phyloP scores from a whole-genome alignment of 495 filamentous ascomycete genomes.

The Xylaria castorea region DNA sequence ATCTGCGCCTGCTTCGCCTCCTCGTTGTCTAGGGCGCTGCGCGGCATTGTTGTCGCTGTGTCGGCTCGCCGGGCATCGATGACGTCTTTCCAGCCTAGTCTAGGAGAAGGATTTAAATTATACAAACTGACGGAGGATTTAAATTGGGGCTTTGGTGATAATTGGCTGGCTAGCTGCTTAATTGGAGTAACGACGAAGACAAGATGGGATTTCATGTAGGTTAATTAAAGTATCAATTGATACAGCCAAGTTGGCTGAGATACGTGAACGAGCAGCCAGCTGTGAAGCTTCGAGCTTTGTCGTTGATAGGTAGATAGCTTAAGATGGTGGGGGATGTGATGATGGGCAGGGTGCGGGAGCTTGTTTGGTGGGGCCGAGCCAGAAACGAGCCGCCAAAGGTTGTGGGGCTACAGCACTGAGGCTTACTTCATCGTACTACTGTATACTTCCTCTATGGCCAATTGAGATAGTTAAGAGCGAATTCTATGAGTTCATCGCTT shows the following conservation, averaged over 20 bases:
- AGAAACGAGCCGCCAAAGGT: background rate
- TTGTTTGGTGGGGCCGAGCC: slow-evolving; percentile 20
- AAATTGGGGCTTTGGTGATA: background rate
- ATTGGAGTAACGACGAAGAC: background rate
- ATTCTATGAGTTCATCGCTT: too few relatives aligned
- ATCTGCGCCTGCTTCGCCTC: slow-evolving; percentile 67
- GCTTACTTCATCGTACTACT: too few relatives aligned
- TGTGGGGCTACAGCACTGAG: background rate
- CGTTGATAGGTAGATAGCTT: background rate
- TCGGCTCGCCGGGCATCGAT: slow-evolving; percentile 7
- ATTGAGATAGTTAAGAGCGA: too few relatives aligned
- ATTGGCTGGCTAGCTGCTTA: background rate
- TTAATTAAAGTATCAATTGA: background rate
- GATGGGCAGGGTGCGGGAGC: slow-evolving; percentile 5
- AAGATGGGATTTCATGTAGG: background rate
- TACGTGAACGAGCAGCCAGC: background rate
- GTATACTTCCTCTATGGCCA: too few relatives aligned
- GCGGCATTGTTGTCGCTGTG: slow-evolving; percentile 45
- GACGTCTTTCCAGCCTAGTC: background rate
- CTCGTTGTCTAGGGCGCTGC: slow-evolving; percentile 53
- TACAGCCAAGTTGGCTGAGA: background rate
- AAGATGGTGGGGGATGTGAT: background rate
- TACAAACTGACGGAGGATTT: background rate
- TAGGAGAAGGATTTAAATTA: background rate
- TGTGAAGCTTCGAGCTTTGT: slow-evolving; percentile 5